Evolutionary conservation across 2,329 filamentous ascomycete genomes (phyloP), one percentile per base, ranked within the genome.

Genomic region (Ophiobolus disseminans): DNA sequence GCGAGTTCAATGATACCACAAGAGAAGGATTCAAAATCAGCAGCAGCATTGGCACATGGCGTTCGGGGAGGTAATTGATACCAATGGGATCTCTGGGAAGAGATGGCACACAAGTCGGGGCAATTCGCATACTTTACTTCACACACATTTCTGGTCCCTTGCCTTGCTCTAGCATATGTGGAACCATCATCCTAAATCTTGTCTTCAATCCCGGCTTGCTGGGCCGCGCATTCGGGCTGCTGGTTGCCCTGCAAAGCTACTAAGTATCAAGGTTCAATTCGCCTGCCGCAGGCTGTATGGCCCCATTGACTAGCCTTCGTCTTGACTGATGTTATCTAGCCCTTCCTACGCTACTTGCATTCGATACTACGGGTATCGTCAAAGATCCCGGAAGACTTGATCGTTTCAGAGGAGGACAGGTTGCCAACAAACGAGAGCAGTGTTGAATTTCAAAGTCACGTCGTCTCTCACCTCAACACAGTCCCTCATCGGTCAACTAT

Each of bases 261-360:
- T 4, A 41, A 37, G 23, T 22, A 23, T 40, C 30, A 17, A 7
- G 39, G 25, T 14, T 28, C 36, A 1, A 41, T 30, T 60, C 19
- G 49, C 52, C 1, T 60, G 54, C 32, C 57, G 57, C 31, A 38
- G 25, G 19, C 21, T 1, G 16, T 17, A 7, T 60, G 54, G 53
- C 32, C 53, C 50, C 1, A 37, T 14, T 50, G 32, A n/a, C n/a
- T n/a, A n/a, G n/a, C n/a, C n/a, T n/a, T n/a, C n/a, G n/a, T n/a
- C n/a, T n/a, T n/a, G n/a, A n/a, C n/a, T n/a, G n/a, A n/a, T n/a
- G n/a, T n/a, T n/a, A n/a, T n/a, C n/a, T n/a, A n/a, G n/a, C n/a
- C n/a, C n/a, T n/a, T n/a, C n/a, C n/a, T n/a, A n/a, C n/a, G n/a
- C n/a, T n/a, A n/a, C n/a, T n/a, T n/a, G n/a, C n/a, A n/a, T n/a